Conservation (phyloP, 148 eudicot species). For the Mesembryanthemum crystallinum region DNA sequence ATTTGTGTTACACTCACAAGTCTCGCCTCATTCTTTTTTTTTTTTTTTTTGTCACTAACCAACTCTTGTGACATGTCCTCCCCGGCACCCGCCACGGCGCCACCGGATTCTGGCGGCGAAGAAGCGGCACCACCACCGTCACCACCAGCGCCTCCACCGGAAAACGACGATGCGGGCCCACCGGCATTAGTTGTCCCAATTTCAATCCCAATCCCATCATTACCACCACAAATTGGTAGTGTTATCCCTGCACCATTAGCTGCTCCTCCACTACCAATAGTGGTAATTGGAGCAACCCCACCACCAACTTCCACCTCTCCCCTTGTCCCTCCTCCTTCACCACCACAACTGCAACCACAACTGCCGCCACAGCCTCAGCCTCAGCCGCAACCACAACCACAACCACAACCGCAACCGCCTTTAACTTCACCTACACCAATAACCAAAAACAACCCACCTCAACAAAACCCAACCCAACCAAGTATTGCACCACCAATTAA, state of each 20-base stretch:
- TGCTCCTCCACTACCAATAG: constrained; percentile 12
- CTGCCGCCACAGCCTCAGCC: neutral
- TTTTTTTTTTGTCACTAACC: neutral
- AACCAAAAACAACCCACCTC: constrained; percentile 21
- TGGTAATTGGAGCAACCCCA: constrained; percentile 1
- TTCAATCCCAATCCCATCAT: constrained; percentile 20
- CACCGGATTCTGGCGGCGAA: constrained; percentile 18
- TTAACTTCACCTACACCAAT: constrained; percentile 18
- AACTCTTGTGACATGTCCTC: constrained; percentile 15
- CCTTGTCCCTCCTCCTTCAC: constrained; percentile 10
- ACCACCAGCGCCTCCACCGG: constrained; percentile 9
- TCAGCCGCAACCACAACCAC: constrained; percentile 9
- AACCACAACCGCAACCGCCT: constrained; percentile 23
- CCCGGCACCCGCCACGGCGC: constrained; percentile 16
- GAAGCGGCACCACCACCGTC: constrained; percentile 4
- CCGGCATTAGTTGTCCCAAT: constrained; percentile 4
- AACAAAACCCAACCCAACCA: constrained; percentile 25
- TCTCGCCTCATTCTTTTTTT: too few species aligned
- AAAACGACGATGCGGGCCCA: constrained; percentile 1
- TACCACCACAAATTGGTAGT: constrained; percentile 17
- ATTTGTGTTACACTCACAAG: neutral
- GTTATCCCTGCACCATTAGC: constrained; percentile 10
- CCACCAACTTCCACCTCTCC: constrained; percentile 11
- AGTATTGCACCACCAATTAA: constrained; percentile 11
- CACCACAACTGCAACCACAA: constrained; percentile 9